Conservation (phyloP, 352 stramenopile species). For the Pythium coloratum region DNA sequence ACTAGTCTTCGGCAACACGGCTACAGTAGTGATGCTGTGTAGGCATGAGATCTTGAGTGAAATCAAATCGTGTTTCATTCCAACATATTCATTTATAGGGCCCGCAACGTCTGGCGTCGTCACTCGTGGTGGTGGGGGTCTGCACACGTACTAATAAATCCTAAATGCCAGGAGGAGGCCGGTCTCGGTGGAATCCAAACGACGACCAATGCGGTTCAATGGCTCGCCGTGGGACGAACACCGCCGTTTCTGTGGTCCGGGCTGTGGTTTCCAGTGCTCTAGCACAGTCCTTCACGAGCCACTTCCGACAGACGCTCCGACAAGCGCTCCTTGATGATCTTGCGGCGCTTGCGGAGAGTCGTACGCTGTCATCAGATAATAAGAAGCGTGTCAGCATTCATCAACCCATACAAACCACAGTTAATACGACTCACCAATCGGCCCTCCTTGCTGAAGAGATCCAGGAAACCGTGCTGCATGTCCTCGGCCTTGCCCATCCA, state of each 20-base stretch:
- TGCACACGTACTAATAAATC: conserved; percentile 14
- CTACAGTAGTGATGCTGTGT: conserved; percentile 28
- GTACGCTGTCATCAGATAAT: conserved; percentile 45
- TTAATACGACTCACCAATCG: conserved; percentile 44
- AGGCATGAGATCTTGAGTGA: conserved; percentile 4
- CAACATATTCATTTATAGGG: conserved; percentile 9
- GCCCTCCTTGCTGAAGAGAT: conserved; percentile 79
- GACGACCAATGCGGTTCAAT: not conserved
- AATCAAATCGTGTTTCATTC: conserved; percentile 2
- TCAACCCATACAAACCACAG: not conserved
- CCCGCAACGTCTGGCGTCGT: conserved; percentile 4
- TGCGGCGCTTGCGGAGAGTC: conserved; percentile 77
- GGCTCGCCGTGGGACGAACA: not conserved
- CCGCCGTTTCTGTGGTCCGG: not conserved
- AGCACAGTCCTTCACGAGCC: conserved; percentile 74
- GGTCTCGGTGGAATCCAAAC: not conserved
- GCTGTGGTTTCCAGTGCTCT: conserved; percentile 15
- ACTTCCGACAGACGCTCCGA: conserved; percentile 73
- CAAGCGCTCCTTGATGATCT: conserved; percentile 77
- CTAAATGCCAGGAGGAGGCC: not conserved
- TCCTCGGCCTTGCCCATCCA: conserved; percentile 77
- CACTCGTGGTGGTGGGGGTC: not conserved
- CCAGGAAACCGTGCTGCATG: conserved; percentile 75
- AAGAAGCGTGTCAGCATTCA: not conserved
- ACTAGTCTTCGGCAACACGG: conserved; percentile 61